Conservation (phyloP, 2,329 filamentous ascomycete genomes). For the Fusarium sp. region DNA sequence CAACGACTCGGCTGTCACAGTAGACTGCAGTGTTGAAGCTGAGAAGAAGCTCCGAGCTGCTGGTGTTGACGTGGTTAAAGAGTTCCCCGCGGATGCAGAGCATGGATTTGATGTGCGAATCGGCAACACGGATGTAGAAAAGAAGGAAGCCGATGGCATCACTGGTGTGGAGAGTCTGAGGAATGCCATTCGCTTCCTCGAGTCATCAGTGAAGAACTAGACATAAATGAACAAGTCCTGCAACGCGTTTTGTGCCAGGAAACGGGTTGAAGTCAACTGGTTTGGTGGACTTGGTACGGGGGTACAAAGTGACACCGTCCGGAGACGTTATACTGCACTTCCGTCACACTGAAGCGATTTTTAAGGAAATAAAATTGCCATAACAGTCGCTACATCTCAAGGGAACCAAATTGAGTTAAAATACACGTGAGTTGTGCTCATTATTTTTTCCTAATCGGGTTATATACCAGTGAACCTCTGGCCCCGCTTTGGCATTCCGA, state of each 20-base stretch:
- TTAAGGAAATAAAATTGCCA: too few relatives aligned
- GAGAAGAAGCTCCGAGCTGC: slow-evolving; percentile 35
- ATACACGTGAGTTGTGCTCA: background rate
- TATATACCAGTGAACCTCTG: background rate
- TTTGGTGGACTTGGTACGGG: too few relatives aligned
- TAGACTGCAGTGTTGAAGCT: slow-evolving; percentile 35
- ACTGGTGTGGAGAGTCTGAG: slow-evolving; percentile 21
- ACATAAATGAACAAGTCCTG: too few relatives aligned
- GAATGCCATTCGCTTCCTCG: slow-evolving; percentile 37
- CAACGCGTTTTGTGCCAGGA: too few relatives aligned
- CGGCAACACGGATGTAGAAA: slow-evolving; percentile 39
- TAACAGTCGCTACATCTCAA: too few relatives aligned
- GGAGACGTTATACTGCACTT: too few relatives aligned
- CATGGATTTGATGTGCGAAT: slow-evolving; percentile 39
- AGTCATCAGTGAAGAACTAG: background rate
- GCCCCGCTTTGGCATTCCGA: background rate
- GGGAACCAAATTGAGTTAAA: background rate
- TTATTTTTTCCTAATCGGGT: background rate
- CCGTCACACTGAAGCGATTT: too few relatives aligned
- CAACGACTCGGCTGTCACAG: slow-evolving; percentile 43
- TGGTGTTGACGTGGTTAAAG: slow-evolving; percentile 13
- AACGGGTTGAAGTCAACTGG: too few relatives aligned
- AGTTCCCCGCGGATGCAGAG: slow-evolving; percentile 42
- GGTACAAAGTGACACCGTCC: too few relatives aligned
- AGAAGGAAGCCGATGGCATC: slow-evolving; percentile 6